A percentile compares a stretch with the other conserved stretches of the same genome.
Conservation (phyloP, 306 rosid species). For the Vicia sativa region DNA sequence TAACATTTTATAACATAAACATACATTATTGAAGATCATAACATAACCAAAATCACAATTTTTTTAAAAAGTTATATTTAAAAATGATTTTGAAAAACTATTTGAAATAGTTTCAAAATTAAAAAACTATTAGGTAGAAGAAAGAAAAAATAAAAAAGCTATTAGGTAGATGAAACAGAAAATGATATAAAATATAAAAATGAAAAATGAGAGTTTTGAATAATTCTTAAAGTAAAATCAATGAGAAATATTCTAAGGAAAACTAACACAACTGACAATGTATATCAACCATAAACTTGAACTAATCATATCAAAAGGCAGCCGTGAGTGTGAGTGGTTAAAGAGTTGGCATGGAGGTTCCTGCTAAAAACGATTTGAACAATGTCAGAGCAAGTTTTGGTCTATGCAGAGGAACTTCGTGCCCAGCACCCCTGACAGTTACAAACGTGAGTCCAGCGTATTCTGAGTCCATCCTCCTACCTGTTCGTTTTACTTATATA, state of each 20-base stretch:
- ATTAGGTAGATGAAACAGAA: no score
- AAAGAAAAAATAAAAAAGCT: no score
- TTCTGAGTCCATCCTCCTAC: constrained; percentile 98
- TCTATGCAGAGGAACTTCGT: constrained; percentile 86
- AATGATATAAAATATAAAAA: no score
- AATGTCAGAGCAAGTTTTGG: constrained; percentile 81
- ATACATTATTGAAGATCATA: no score
- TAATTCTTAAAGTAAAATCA: no score
- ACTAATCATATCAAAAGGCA: constrained; percentile 5
- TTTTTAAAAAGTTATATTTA: no score
- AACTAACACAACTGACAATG: not conserved
- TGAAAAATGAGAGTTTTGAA: no score
- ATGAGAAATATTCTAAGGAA: not conserved
- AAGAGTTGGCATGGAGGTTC: constrained; percentile 60
- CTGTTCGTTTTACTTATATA: constrained; percentile 44
- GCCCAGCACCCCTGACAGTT: constrained; percentile 90
- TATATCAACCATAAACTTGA: constrained; percentile 32
- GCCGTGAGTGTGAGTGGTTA: constrained; percentile 41
- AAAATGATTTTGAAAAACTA: no score
- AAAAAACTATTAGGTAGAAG: no score
- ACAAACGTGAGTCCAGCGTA: constrained; percentile 84
- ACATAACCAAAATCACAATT: no score
- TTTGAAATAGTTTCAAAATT: no score
- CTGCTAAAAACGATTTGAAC: constrained; percentile 69
- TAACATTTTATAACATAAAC: no score